These are phyloP conservation scores for Cryphonectria japonica DNA, from an alignment of 2,329 filamentous ascomycete genomes.

Conservation along the genomic window DNA sequence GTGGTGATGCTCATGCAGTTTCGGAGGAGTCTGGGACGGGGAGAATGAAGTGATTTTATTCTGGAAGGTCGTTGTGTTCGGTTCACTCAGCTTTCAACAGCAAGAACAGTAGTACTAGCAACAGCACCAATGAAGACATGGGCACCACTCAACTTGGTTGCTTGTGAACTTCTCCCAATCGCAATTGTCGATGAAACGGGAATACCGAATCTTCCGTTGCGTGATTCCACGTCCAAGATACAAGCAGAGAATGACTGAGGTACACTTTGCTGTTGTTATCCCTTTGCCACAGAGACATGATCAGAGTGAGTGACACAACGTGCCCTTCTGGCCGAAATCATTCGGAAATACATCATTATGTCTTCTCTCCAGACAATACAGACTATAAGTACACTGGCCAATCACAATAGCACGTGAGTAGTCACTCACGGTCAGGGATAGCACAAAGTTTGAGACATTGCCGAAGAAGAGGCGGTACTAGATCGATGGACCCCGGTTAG, in stretches of 20 bases:
- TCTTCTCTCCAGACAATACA: background rate
- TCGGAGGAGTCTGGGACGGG: background rate
- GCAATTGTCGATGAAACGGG: background rate
- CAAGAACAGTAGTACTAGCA: background rate
- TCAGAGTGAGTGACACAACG: background rate
- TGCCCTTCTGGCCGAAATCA: background rate
- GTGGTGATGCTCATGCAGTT: background rate
- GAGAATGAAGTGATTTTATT: background rate
- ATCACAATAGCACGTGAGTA: background rate
- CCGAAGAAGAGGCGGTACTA: background rate
- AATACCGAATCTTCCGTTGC: background rate
- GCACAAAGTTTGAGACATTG: background rate
- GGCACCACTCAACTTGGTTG: constrained; percentile 9
- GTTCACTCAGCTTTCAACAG: background rate
- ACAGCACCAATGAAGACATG: background rate
- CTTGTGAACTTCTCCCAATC: background rate
- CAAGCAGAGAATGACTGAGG: background rate
- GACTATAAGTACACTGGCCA: background rate
- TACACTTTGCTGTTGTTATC: background rate
- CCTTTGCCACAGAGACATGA: background rate
- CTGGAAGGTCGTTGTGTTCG: background rate
- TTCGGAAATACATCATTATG: background rate
- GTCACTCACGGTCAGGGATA: too few relatives aligned
- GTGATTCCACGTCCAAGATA: background rate
- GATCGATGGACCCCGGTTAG: background rate